phyloP scores from a whole-genome alignment of 2,329 filamentous ascomycete species.

The Fusarium luffae region DNA sequence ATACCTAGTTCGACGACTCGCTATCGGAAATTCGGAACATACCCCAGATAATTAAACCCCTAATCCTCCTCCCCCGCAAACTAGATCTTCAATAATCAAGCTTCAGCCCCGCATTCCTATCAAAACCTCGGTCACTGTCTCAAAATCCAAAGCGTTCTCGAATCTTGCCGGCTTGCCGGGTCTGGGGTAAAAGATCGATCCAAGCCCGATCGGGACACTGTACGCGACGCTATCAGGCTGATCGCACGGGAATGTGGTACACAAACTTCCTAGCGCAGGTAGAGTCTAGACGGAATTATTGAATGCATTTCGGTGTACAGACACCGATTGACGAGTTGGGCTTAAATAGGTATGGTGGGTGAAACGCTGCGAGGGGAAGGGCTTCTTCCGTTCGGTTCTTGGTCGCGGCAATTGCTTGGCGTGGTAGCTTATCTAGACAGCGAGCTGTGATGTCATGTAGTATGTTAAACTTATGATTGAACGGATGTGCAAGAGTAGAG shows the following conservation, averaged over 20 bases:
- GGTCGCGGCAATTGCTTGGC: background rate
- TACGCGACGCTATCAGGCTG: background rate
- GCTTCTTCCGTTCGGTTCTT: background rate
- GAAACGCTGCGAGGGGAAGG: background rate
- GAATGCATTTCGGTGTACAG: background rate
- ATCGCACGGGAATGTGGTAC: background rate
- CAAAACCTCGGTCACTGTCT: background rate
- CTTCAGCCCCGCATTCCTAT: background rate
- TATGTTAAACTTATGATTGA: accelerated
- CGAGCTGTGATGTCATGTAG: background rate
- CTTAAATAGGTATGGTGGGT: background rate
- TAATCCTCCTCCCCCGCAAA: background rate
- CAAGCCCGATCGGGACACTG: background rate
- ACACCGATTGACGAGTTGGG: background rate
- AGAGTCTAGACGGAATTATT: background rate
- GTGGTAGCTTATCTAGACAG: background rate
- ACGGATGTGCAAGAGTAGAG: accelerated
- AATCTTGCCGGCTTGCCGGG: background rate
- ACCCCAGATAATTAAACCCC: background rate
- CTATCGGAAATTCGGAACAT: background rate
- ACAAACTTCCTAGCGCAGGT: background rate
- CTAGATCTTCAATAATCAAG: background rate
- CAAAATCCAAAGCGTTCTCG: background rate
- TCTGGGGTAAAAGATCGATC: background rate
- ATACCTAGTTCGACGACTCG: background rate